These are phyloP conservation scores for Schwanniomyces yamadae DNA, from an alignment of 805 yeast genomes.

Conservation along the genomic window DNA sequence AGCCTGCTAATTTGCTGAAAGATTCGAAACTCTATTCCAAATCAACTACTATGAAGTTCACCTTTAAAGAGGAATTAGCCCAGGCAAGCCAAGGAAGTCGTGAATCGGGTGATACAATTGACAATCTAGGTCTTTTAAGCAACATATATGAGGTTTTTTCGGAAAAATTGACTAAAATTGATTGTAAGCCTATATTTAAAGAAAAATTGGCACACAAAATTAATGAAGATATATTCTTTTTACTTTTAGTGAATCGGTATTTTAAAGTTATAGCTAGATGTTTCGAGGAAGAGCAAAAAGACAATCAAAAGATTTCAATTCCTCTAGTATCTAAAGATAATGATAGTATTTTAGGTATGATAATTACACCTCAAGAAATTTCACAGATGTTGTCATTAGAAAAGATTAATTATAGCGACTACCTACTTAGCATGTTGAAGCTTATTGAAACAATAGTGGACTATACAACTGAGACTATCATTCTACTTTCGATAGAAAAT, in stretches of 20 bases:
- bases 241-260: constrained; percentile 18
- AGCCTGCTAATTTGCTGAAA: constrained; percentile 9
- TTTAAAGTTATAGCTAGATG: constrained; percentile 13
- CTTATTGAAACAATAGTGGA: constrained; percentile 23
- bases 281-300: constrained; percentile 1
- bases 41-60: background rate
- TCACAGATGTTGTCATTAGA: constrained; percentile 5
- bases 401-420: constrained; percentile 18
- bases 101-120: constrained; percentile 1
- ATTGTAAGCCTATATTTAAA: constrained; percentile 14
- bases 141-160: constrained; percentile 1
- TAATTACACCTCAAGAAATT: constrained; percentile 19
- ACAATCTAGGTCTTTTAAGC: constrained; percentile 5
- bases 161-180: constrained; percentile 7
- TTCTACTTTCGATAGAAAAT: constrained; percentile 16
- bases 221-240: constrained; percentile 19
- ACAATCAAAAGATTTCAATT: constrained; percentile 4
- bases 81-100: background rate
- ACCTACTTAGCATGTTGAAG: constrained; percentile 21
- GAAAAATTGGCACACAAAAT: constrained; percentile 18
- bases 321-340: constrained; percentile 8
- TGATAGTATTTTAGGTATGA: constrained; percentile 13
- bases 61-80: background rate
- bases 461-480: constrained; percentile 23
- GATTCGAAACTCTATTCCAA: background rate